Evolutionary conservation across 208 protist genomes (phyloP).

Genomic region (Leishmania gerbilli): DNA sequence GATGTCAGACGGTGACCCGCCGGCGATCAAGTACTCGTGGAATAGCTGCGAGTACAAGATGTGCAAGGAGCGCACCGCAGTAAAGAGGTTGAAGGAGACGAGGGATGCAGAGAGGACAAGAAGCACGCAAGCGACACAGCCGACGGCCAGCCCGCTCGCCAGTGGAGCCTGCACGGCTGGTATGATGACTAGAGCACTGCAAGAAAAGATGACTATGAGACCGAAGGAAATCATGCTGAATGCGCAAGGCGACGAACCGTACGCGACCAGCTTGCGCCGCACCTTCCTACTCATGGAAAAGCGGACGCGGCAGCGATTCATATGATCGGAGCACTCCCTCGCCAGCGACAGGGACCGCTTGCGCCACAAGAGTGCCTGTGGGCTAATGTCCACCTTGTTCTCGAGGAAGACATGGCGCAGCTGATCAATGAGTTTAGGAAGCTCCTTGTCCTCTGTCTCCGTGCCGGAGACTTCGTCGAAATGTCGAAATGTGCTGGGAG

Average conservation of each 20-base stretch:
- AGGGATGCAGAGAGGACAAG: constrained; percentile 40
- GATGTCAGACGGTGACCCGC: constrained; percentile 34
- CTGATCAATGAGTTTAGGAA: constrained; percentile 67
- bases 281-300: constrained; percentile 58
- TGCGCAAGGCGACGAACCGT: constrained; percentile 40
- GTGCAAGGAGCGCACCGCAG: constrained; percentile 47
- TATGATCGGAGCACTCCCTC: constrained; percentile 69
- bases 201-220: constrained; percentile 45
- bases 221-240: constrained; percentile 55
- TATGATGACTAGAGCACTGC: constrained; percentile 54
- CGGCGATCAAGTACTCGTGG: constrained; percentile 48
- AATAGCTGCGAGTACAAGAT: constrained; percentile 55
- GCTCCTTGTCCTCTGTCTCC: constrained; percentile 49
- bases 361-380: constrained; percentile 77
- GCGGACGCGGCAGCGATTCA: constrained; percentile 50
- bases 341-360: constrained; percentile 69
- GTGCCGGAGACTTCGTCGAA: constrained; percentile 26
- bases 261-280: constrained; percentile 52
- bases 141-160: constrained; percentile 44
- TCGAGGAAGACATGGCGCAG: constrained; percentile 73
- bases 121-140: constrained; percentile 48
- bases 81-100: constrained; percentile 49
- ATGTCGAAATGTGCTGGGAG: constrained; percentile 40
- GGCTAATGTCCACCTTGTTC: constrained; percentile 66
- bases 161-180: constrained; percentile 46